These are phyloP conservation scores for Chaetomium globosum DNA, from an alignment of 2,329 filamentous ascomycete species.

Conservation along the genomic window DNA sequence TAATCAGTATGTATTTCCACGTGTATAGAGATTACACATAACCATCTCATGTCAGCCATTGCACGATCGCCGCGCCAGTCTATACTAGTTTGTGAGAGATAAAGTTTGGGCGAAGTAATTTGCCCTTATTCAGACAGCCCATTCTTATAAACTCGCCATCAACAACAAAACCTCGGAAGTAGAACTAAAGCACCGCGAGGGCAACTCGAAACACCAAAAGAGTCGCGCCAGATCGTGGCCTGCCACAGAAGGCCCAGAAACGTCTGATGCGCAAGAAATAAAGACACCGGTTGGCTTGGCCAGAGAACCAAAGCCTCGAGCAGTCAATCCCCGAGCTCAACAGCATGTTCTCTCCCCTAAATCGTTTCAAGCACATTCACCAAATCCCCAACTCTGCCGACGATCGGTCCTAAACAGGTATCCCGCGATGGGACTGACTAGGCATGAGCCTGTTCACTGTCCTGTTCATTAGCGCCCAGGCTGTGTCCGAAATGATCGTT, in stretches of 20 bases:
- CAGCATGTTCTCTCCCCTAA: not conserved
- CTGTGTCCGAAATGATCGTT: not conserved
- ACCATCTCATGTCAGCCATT: not conserved
- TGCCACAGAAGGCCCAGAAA: not conserved
- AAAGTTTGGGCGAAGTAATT: not conserved
- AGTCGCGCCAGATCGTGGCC: not conserved
- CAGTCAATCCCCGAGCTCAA: not conserved
- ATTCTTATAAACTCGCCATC: not conserved
- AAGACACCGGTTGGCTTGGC: not conserved
- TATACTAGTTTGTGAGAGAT: not conserved
- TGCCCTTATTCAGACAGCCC: not conserved
- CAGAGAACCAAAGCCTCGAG: not conserved
- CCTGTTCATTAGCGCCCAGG: not conserved
- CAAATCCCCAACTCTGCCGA: not conserved
- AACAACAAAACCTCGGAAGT: not conserved
- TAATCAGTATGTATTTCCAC: slow-evolving; percentile 5
- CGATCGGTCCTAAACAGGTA: not conserved
- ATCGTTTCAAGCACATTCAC: not conserved
- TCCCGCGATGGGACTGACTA: not conserved
- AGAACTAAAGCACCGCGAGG: not conserved
- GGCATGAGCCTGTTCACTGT: not conserved
- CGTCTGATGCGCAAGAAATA: not conserved
- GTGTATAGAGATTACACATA: not conserved
- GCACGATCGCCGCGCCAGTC: not conserved
- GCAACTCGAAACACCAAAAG: not conserved